A percentile compares a stretch with the other conserved stretches of the same genome.
Conservation (phyloP, 805 yeast species). For the Candida xyloterini region DNA sequence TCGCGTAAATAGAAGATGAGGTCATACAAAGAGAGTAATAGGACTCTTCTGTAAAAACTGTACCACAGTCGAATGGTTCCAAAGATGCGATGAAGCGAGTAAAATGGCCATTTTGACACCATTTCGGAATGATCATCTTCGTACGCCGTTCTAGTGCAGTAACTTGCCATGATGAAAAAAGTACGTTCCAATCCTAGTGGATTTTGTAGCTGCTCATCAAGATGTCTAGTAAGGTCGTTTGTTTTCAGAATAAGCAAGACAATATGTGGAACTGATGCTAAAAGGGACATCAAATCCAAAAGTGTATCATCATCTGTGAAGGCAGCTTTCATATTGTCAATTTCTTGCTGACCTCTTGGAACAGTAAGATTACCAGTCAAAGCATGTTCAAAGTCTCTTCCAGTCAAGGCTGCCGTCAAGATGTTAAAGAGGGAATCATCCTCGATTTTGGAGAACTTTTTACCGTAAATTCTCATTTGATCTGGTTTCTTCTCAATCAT, state of each 20-base stretch:
- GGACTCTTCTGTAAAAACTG: constrained; percentile 30
- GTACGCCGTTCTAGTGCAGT: constrained; percentile 80
- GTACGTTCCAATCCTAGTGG: constrained; percentile 88
- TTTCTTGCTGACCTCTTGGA: constrained; percentile 59
- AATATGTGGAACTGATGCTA: constrained; percentile 78
- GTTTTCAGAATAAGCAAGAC: constrained; percentile 88
- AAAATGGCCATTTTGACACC: constrained; percentile 9
- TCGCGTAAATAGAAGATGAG: constrained; percentile 19
- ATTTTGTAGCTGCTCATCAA: constrained; percentile 78
- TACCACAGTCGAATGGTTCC: constrained; percentile 33
- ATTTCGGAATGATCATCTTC: constrained; percentile 44
- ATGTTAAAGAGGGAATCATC: constrained; percentile 80
- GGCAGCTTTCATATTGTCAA: constrained; percentile 60
- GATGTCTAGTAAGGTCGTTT: constrained; percentile 84
- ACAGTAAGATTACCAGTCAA: constrained; percentile 58
- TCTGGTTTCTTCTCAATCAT: constrained; percentile 66
- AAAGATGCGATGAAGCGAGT: constrained; percentile 24
- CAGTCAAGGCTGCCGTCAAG: constrained; percentile 92
- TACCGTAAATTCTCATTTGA: constrained; percentile 71
- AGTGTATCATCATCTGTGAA: constrained; percentile 62
- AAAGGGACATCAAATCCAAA: constrained; percentile 71
- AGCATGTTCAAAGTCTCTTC: constrained; percentile 81
- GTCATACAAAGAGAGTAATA: constrained; percentile 36
- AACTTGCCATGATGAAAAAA: constrained; percentile 82
- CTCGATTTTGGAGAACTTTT: constrained; percentile 69